A percentile compares a stretch with the other conserved stretches of the same genome.
These are phyloP conservation scores for Agapanthus africanus DNA, from an alignment of 106 monocot genomes.

Conservation along the genomic window DNA sequence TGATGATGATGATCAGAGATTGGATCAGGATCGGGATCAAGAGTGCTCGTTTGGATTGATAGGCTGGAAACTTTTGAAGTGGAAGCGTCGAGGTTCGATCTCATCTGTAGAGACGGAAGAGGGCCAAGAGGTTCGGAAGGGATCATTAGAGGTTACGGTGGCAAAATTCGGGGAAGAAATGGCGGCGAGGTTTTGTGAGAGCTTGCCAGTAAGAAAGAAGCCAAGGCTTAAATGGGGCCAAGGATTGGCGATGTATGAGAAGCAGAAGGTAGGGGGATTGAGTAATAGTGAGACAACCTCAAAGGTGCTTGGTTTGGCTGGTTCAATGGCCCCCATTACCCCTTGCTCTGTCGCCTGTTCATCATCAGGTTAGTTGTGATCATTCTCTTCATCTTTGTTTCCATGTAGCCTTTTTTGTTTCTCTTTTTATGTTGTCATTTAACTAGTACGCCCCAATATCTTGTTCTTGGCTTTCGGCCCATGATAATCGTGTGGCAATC, in stretches of 20 bases:
- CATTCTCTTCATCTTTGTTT: too few species aligned
- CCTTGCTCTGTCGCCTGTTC: conserved; percentile 33
- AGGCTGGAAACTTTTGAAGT: conserved; percentile 44
- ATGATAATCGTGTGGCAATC: too few species aligned
- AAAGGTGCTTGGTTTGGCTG: conserved; percentile 16
- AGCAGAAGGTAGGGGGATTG: conserved; percentile 62
- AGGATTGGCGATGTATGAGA: conserved; percentile 91
- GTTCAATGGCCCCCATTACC: conserved; percentile 44
- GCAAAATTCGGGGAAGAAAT: conserved; percentile 35
- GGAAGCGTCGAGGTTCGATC: conserved; percentile 43
- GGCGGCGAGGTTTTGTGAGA: conserved; percentile 4
- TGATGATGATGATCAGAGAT: conserved; percentile 31
- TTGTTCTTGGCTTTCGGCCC: too few species aligned
- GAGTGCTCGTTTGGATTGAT: conserved; percentile 39
- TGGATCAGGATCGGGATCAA: conserved; percentile 33
- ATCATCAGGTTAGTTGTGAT: conserved; percentile 37
- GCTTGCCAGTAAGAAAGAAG: conserved; percentile 70
- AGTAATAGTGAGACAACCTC: conserved; percentile 16
- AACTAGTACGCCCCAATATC: too few species aligned
- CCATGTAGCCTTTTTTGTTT: too few species aligned
- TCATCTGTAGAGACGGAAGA: conserved; percentile 29
- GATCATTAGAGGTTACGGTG: conserved; percentile 17
- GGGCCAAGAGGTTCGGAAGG: conserved; percentile 11
- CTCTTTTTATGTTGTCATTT: too few species aligned
- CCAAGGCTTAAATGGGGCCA: conserved; percentile 92